Conservation (phyloP, 2,329 filamentous ascomycete species). For the Apiospora saccharicola region DNA sequence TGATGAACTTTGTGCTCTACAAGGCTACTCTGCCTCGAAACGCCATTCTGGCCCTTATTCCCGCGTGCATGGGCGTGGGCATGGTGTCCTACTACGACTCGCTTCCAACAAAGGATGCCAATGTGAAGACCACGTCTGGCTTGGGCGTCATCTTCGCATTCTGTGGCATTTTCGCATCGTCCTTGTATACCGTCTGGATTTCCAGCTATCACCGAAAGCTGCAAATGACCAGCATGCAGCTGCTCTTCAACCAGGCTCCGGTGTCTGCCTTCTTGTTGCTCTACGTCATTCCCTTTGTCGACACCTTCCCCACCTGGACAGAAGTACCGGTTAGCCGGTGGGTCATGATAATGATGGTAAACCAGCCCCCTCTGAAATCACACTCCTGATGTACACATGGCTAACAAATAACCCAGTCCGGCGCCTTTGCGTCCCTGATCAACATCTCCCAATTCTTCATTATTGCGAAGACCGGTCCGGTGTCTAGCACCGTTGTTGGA, state of each 20-base stretch:
- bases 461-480: slow-evolving; percentile 66
- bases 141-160: slow-evolving; percentile 72
- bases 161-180: slow-evolving; percentile 68
- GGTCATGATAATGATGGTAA: slow-evolving; percentile 66
- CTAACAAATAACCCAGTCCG: slow-evolving; percentile 55
- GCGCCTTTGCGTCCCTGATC: slow-evolving; percentile 68
- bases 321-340: slow-evolving; percentile 59
- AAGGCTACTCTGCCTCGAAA: slow-evolving; percentile 59
- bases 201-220: slow-evolving; percentile 70
- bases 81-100: slow-evolving; percentile 75
- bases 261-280: slow-evolving; percentile 68
- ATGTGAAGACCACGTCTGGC: slow-evolving; percentile 61
- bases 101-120: slow-evolving; percentile 54
- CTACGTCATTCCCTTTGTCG: slow-evolving; percentile 71
- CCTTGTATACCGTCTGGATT: slow-evolving; percentile 75
- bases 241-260: slow-evolving; percentile 73
- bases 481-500: slow-evolving; percentile 71
- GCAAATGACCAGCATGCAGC: slow-evolving; percentile 72
- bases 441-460: slow-evolving; percentile 72
- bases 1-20: slow-evolving; percentile 71
- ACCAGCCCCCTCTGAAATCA: slow-evolving; percentile 38
- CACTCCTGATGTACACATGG: background rate
- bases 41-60: slow-evolving; percentile 63
- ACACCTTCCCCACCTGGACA: slow-evolving; percentile 66
- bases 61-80: slow-evolving; percentile 69